Conservation (phyloP, 1,284 basidiomycete species). For the Cryptococcus sp. region DNA sequence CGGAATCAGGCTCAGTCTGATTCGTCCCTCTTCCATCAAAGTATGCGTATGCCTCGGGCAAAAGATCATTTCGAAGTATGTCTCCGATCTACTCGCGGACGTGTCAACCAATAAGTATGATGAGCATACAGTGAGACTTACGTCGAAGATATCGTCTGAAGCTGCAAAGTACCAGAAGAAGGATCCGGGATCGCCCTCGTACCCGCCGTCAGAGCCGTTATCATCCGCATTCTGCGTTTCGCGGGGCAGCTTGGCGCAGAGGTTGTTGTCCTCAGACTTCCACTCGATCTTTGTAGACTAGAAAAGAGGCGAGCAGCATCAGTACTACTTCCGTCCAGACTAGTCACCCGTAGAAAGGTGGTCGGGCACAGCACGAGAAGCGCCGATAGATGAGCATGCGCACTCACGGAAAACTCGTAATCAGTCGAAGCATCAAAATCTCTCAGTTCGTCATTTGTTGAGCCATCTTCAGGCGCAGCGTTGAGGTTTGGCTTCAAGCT, state of each 20-base stretch:
- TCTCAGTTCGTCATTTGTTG: slow-evolving; percentile 38
- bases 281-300: slow-evolving; percentile 52
- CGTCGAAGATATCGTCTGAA: slow-evolving; percentile 36
- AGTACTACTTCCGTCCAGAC: no score
- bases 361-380: neutral
- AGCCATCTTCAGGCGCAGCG: slow-evolving; percentile 35
- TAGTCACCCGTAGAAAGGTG: no score
- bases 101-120: no score
- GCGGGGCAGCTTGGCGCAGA: slow-evolving; percentile 53
- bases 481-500: slow-evolving; percentile 28
- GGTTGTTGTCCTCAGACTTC: slow-evolving; percentile 56
- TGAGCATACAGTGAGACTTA: slow-evolving; percentile 13
- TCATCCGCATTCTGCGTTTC: slow-evolving; percentile 19
- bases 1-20: slow-evolving; percentile 17
- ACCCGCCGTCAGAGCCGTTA: slow-evolving; percentile 29
- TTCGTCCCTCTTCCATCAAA: slow-evolving; percentile 38
- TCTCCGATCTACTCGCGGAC: slow-evolving; percentile 23
- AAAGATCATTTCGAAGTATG: slow-evolving; percentile 37
- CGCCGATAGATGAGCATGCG: no score
- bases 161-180: slow-evolving; percentile 57
- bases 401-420: slow-evolving; percentile 34
- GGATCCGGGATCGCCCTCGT: slow-evolving; percentile 53
- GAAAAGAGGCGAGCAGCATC: neutral
- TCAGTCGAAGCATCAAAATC: slow-evolving; percentile 34
- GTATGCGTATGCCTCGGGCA: slow-evolving; percentile 43